Evolutionary conservation across 305 asterid genomes (phyloP), one percentile per base, ranked within the genome.

Genomic region (Fraxinus baroniana): DNA sequence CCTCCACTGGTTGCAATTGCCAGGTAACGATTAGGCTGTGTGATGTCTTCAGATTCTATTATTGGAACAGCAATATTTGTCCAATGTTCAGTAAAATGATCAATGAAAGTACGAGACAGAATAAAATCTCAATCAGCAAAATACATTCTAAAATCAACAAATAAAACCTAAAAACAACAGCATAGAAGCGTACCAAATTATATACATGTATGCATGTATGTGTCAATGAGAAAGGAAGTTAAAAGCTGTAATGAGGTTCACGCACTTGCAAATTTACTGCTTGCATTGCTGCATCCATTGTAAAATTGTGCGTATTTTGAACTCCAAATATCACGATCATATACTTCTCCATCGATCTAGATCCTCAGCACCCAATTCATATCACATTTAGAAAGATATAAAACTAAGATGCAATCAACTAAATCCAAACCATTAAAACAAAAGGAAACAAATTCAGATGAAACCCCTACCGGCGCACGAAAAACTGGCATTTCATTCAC

Each of bases 1-100:
- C 99, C 99, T 86, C 99, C 99, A 86, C 99, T 96, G 84, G 98
- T 90, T 60, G 95, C 98, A 82, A 96, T 94, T 78, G 90, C 89
- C 93, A 96, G 89, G 87, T 90, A 94, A 35, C 97, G 93, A 84
- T 92, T 86, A 26, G 92, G 83, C 41, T 81, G 88, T 17, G 93
- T 94, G 75, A 92, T 73, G 13, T 84, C 90, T 84, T 81, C 87
- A 86, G 97, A 94, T 85, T 88, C 99, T 95, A 92, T 55, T 57
- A 32, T 81, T 70, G 80, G 74, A 77, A 81, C 76, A 36, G 76
- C 55, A 77, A 85, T 44, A 78, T 5, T 33, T 32, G 83, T 62
- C 74, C 64, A 64, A 85, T n/a, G 9, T 33, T 33, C 41, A 33
- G 76, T 71, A 41, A 55, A 64, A 41, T 74, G 64, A 24, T 62